Conservation (phyloP, 176 grass and related monocot species). For the Dendrocalamus sinicus region DNA sequence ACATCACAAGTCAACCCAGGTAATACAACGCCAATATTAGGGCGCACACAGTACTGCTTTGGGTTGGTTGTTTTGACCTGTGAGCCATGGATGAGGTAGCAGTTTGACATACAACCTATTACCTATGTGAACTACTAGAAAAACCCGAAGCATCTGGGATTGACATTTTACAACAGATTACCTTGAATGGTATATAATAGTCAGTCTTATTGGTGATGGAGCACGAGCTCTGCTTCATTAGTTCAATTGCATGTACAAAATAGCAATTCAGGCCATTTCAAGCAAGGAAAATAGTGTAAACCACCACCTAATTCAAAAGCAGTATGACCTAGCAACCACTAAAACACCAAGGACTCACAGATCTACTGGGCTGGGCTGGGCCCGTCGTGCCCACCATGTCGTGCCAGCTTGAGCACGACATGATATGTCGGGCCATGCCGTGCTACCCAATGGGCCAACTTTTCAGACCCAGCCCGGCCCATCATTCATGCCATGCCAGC, state of each 20-base stretch:
- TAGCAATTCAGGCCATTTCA: conserved; percentile 17
- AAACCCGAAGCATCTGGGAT: neutral
- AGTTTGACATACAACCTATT: conserved; percentile 13
- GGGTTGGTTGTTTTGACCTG: conserved; percentile 99
- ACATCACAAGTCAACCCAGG: conserved; percentile 82
- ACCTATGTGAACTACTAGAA: conserved; percentile 11
- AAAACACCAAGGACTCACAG: no score
- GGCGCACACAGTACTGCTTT: conserved; percentile 94
- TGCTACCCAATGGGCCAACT: no score
- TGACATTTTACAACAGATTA: conserved; percentile 38
- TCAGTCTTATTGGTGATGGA: conserved; percentile 95
- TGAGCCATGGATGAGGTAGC: conserved; percentile 4
- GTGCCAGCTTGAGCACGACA: no score
- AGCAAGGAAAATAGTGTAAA: neutral
- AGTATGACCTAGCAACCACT: no score
- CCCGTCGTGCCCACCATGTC: no score
- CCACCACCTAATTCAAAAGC: neutral
- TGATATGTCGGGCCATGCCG: no score
- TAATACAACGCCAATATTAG: conserved; percentile 78
- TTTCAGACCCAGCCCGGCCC: no score
- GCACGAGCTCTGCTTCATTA: conserved; percentile 92
- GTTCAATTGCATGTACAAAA: conserved; percentile 60
- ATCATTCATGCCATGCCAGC: no score
- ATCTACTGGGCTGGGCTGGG: no score
- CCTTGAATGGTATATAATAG: conserved; percentile 91